Base-by-base conservation (phyloP, 805 yeast species). In the Kluyveromyces siamensis region DNA sequence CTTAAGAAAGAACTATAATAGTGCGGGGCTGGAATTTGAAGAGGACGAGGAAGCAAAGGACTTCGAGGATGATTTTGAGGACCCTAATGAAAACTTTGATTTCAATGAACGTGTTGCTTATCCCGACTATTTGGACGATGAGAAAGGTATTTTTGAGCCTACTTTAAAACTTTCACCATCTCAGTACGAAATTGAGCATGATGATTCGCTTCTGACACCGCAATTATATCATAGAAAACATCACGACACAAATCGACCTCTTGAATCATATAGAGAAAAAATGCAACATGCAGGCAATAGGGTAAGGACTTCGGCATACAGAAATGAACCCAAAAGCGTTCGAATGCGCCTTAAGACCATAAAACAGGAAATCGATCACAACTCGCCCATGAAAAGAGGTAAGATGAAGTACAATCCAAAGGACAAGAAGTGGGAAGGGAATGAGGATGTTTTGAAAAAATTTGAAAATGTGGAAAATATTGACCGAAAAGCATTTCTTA, bases 311-410 rank as follows among this genome's bases (percentile, higher is more conserved):
- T 30, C 39, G 11, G 27, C 43, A 6, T 40, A 27, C 30, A 38
- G 27, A 43, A 27, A 38, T 19, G 30, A 30, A 16, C 40, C 55
- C 11, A 41, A 18, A 9, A 17, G 44, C 13, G 45, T 42, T n/a
- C 52, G 50, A 14, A 44, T 49, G 27, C 45, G 55, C 13, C 38
- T 55, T 8, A 55, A 56, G 49, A 61, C 62, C 8, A 62, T 65
- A 21, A 65, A 63, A 47, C 67, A 65, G 54, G 65, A 62, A 37
- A 63, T 65, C 11, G 69, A 63, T 45, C 57, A 56, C 30, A 61
- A 65, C 47, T 62, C 67, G 7, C 68, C 67, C 3, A 52, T 62
- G 25, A 59, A 61, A 44, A 61, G 60, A 37, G 66, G 65, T 1
- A 48, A 55, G 8, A 60, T 61, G 62, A 48, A 52, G 40, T 63